phyloP scores from a whole-genome alignment of 257 asterid genomes.

The Fraxinus americana region DNA sequence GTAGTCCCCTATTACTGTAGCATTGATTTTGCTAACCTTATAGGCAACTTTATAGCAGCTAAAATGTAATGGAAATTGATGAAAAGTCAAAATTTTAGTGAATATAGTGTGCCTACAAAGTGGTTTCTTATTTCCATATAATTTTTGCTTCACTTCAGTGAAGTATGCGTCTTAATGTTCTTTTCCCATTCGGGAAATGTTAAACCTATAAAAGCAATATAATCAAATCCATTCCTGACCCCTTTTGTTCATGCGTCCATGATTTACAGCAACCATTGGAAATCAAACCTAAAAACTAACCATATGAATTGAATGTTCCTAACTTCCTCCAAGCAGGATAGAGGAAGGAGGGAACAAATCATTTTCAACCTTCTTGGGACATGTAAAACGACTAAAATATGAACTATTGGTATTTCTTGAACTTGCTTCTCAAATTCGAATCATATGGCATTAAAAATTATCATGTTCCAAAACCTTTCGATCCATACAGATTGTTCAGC shows the following conservation, averaged over 20 bases:
- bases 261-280: too few relatives aligned
- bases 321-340: neutral
- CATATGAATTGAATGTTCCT: neutral
- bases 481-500: neutral
- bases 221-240: neutral
- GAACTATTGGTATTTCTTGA: neutral
- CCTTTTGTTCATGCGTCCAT: neutral
- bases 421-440: neutral
- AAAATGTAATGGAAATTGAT: neutral
- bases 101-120: neutral
- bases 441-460: too few relatives aligned
- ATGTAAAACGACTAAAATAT: neutral
- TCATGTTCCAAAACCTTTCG: neutral
- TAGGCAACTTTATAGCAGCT: neutral
- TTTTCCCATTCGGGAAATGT: neutral
- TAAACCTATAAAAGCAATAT: neutral
- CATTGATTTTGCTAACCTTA: neutral
- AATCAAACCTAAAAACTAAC: neutral
- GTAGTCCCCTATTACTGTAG: neutral
- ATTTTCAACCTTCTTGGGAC: neutral
- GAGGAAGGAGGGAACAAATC: neutral
- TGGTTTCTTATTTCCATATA: neutral
- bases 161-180: neutral
- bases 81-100: neutral
- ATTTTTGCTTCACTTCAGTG: neutral